Conservation (phyloP, 2,329 filamentous ascomycete genomes). For the Chrysoporthe austroafricana region DNA sequence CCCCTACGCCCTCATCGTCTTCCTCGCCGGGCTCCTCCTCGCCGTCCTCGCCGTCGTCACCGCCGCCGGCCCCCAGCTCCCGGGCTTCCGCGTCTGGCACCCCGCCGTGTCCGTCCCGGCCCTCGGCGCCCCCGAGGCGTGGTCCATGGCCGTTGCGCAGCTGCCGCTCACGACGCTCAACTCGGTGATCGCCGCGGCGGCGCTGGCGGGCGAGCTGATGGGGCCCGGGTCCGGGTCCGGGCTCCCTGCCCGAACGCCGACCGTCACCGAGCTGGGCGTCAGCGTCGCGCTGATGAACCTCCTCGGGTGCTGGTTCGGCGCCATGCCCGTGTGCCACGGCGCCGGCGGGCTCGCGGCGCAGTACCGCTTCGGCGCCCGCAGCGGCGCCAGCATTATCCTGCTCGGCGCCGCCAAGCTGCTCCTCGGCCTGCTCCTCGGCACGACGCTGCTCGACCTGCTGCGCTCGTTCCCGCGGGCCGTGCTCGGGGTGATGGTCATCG, state of each 20-base stretch:
- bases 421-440: constrained; percentile 75
- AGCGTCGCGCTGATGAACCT: constrained; percentile 87
- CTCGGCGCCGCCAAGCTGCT: constrained; percentile 77
- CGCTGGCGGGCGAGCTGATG: constrained; percentile 77
- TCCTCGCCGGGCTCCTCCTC: constrained; percentile 69
- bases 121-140: constrained; percentile 44
- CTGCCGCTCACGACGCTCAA: constrained; percentile 91
- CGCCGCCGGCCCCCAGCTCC: constrained; percentile 40
- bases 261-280: constrained; percentile 76
- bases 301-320: constrained; percentile 85
- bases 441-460: constrained; percentile 73
- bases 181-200: constrained; percentile 85
- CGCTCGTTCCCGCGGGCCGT: constrained; percentile 74
- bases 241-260: constrained; percentile 59
- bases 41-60: constrained; percentile 51
- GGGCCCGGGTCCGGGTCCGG: constrained; percentile 48
- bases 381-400: constrained; percentile 80
- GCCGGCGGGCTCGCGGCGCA: constrained; percentile 90
- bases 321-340: constrained; percentile 95
- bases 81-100: constrained; percentile 62
- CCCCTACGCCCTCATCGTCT: constrained; percentile 78
- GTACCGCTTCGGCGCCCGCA: constrained; percentile 87
- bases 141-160: constrained; percentile 75
- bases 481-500: constrained; percentile 86
- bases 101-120: constrained; percentile 53